Evolutionary conservation across 2,329 filamentous ascomycete species (phyloP).

Genomic region (Cladosporium sp.): DNA sequence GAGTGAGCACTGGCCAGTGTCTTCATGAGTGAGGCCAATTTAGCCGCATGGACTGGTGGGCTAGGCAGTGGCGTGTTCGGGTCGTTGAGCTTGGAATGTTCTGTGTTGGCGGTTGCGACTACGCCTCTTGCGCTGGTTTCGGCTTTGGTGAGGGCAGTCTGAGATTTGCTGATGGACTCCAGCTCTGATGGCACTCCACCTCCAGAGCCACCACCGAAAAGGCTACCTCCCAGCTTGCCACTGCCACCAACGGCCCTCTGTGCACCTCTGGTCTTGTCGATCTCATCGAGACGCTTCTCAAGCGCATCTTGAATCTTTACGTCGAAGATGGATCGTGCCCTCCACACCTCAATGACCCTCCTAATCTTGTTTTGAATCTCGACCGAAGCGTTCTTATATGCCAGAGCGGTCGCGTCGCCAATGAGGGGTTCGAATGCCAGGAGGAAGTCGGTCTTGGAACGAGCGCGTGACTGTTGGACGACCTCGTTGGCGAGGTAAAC

Average conservation of each 20-base stretch:
- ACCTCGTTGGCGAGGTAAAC: slow-evolving; percentile 98
- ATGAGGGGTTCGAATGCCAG: slow-evolving; percentile 89
- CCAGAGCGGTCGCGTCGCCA: slow-evolving; percentile 83
- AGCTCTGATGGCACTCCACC: slow-evolving; percentile 73
- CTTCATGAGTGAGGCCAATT: slow-evolving; percentile 86
- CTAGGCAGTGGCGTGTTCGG: slow-evolving; percentile 69
- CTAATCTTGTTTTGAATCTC: slow-evolving; percentile 87
- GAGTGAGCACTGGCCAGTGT: slow-evolving; percentile 84
- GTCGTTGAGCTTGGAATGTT: slow-evolving; percentile 82
- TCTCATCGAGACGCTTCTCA: slow-evolving; percentile 72
- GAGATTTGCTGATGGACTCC: slow-evolving; percentile 70
- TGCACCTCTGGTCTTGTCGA: slow-evolving; percentile 52
- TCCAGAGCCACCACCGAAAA: slow-evolving; percentile 61
- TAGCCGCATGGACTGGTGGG: slow-evolving; percentile 87
- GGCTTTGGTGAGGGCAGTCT: slow-evolving; percentile 73
- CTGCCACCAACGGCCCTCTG: slow-evolving; percentile 30
- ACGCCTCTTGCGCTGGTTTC: slow-evolving; percentile 67
- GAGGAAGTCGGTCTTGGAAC: slow-evolving; percentile 89
- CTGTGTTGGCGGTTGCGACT: slow-evolving; percentile 70
- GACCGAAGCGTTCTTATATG: slow-evolving; percentile 83
- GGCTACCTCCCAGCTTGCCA: slow-evolving; percentile 62
- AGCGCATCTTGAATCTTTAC: slow-evolving; percentile 75
- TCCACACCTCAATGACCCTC: slow-evolving; percentile 93
- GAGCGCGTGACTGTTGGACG: slow-evolving; percentile 90
- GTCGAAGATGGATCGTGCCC: slow-evolving; percentile 82